These are phyloP conservation scores for Trichomonas tenax DNA, from an alignment of 208 protist genomes.

Conservation along the genomic window DNA sequence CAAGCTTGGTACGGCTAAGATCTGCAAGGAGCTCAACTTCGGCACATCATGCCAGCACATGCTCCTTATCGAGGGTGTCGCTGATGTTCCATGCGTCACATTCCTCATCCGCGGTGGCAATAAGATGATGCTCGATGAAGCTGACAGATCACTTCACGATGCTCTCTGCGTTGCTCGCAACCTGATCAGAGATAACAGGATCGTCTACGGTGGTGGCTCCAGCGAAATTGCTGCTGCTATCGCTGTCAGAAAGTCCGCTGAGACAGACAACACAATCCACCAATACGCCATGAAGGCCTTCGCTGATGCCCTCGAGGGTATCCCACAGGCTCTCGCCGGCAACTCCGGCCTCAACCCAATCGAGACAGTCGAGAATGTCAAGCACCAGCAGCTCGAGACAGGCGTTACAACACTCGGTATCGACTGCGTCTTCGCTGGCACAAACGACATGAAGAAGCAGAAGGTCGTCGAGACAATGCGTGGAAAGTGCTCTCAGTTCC, in stretches of 20 bases:
- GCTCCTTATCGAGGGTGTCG: conserved; percentile 95
- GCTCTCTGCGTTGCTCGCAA: conserved; percentile 98
- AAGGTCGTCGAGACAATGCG: conserved; percentile 78
- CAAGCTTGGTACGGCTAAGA: conserved; percentile 79
- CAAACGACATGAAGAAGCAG: conserved; percentile 46
- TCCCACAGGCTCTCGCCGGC: conserved; percentile 94
- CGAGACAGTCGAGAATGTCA: conserved; percentile 74
- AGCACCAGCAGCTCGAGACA: conserved; percentile 69
- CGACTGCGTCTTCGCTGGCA: conserved; percentile 81
- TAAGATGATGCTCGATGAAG: conserved; percentile 99
- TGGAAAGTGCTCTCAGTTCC: conserved; percentile 94
- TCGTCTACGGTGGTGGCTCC: conserved; percentile 98
- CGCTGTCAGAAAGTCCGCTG: conserved; percentile 35
- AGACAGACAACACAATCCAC: conserved; percentile 55
- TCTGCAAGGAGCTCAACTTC: conserved; percentile 54
- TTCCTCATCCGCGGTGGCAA: conserved; percentile 98
- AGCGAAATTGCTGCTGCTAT: conserved; percentile 88
- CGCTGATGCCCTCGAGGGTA: conserved; percentile 91
- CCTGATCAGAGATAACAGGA: conserved; percentile 91
- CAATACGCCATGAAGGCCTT: conserved; percentile 97
- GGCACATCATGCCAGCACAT: conserved; percentile 65
- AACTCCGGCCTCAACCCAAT: conserved; percentile 92
- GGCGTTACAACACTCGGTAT: conserved; percentile 86
- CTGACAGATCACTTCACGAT: conserved; percentile 96
- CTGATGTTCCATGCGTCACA: conserved; percentile 90